These are phyloP conservation scores for Aspergillus uvarum DNA, from an alignment of 2,329 filamentous ascomycete genomes.

Conservation along the genomic window DNA sequence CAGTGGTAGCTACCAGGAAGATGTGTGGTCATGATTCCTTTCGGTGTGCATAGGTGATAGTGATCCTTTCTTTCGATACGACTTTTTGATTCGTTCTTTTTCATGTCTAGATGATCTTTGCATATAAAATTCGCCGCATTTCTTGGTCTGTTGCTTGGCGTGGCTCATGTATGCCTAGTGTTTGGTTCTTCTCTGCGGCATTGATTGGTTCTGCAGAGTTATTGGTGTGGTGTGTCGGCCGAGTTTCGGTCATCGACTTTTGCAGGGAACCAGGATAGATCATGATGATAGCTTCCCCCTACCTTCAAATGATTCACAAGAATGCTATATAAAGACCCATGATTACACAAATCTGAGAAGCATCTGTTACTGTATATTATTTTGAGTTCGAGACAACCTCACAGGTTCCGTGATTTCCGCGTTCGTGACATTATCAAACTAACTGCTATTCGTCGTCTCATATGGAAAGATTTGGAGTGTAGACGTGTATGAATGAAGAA, in stretches of 20 bases:
- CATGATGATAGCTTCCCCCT: not conserved
- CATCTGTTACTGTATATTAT: no score
- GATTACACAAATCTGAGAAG: not conserved
- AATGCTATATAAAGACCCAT: not conserved
- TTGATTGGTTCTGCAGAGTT: constrained; percentile 6
- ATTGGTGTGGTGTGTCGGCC: constrained; percentile 4
- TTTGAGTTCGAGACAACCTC: no score
- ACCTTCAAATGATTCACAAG: not conserved
- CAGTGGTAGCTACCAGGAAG: constrained; percentile 92
- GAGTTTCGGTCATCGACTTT: constrained; percentile 1
- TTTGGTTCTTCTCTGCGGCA: constrained; percentile 8
- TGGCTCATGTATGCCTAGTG: constrained; percentile 23
- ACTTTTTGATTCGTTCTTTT: constrained; percentile 20
- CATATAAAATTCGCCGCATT: constrained; percentile 27
- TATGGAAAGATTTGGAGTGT: no score
- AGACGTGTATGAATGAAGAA: no score
- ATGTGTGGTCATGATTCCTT: constrained; percentile 61
- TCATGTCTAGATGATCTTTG: constrained; percentile 30
- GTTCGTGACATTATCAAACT: no score
- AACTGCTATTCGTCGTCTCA: no score
- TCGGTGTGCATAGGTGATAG: constrained; percentile 13
- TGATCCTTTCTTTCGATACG: constrained; percentile 18
- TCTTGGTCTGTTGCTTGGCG: constrained; percentile 21
- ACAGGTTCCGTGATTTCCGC: no score
- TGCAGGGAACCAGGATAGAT: constrained; percentile 5